A percentile compares a stretch with the other conserved stretches of the same genome.
phyloP scores from a whole-genome alignment of 2,329 filamentous ascomycete genomes.

The Apiospora kogelbergensis region DNA sequence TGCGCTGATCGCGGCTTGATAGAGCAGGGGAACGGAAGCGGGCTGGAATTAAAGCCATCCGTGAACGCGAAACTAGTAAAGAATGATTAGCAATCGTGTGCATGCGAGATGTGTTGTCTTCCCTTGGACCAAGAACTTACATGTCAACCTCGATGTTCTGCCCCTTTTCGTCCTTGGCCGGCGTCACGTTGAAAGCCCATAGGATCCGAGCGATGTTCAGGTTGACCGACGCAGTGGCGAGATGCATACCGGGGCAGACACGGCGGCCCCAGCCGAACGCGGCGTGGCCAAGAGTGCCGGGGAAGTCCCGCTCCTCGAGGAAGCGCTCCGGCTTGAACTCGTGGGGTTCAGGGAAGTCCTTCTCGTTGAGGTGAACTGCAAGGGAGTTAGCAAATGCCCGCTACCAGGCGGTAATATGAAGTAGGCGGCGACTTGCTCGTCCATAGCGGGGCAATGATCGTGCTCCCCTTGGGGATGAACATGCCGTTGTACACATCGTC shows the following conservation, averaged over 20 bases:
- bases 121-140: constrained; percentile 24
- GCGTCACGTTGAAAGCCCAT: constrained; percentile 50
- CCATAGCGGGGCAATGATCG: constrained; percentile 42
- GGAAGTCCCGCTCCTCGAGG: constrained; percentile 16
- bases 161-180: constrained; percentile 28
- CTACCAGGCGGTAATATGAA: neutral
- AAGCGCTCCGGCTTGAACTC: constrained; percentile 31
- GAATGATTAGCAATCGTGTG: neutral
- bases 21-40: constrained; percentile 40
- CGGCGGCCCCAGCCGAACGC: constrained; percentile 43
- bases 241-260: constrained; percentile 45
- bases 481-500: constrained; percentile 41
- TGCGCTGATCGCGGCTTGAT: constrained; percentile 35
- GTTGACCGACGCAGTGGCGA: constrained; percentile 48
- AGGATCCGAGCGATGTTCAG: constrained; percentile 48
- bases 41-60: constrained; percentile 43
- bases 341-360: constrained; percentile 40
- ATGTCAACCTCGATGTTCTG: constrained; percentile 38
- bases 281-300: constrained; percentile 31
- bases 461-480: constrained; percentile 44
- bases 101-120: neutral
- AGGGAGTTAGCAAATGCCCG: constrained; percentile 44
- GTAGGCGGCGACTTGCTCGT: constrained; percentile 34
- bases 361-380: constrained; percentile 37
- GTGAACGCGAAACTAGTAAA: constrained; percentile 39